Percentiles rank a stretch among this genome's conserved stretches.
Evolutionary conservation across 1,139 yeast species (phyloP).

Genomic region (Lodderomyces pseudojiufengensis): DNA sequence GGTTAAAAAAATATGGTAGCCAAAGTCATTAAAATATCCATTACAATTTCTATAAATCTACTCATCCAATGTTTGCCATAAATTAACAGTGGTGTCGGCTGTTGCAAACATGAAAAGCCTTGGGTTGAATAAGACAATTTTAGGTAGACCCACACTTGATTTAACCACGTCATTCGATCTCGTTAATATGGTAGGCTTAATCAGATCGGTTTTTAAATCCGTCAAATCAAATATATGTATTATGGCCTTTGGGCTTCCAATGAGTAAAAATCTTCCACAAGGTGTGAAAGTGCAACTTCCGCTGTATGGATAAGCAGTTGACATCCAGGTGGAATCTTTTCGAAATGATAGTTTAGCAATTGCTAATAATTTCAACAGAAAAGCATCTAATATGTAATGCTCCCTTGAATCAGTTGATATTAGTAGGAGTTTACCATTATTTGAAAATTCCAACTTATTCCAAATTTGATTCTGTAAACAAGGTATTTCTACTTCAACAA

Average conservation of each 20-base stretch:
- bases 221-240: conserved; percentile 63
- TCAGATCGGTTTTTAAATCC: conserved; percentile 26
- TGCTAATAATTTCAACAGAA: conserved; percentile 58
- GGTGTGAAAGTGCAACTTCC: conserved; percentile 75
- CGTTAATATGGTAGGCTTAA: conserved; percentile 8
- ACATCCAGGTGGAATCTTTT: conserved; percentile 20
- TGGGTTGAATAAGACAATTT: conserved; percentile 74
- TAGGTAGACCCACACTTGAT: conserved; percentile 43
- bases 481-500: conserved; percentile 38
- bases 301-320: conserved; percentile 46
- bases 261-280: conserved; percentile 71
- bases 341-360: conserved; percentile 31
- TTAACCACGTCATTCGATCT: conserved; percentile 17
- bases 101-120: conserved; percentile 72
- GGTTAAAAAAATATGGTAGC: not conserved
- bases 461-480: conserved; percentile 36
- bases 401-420: conserved; percentile 52
- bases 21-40: conserved; percentile 1
- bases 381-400: conserved; percentile 70
- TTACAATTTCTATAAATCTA: not conserved
- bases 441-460: conserved; percentile 77
- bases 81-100: conserved; percentile 57
- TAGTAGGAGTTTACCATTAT: conserved; percentile 73
- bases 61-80: conserved; percentile 34
- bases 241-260: conserved; percentile 57